Evolutionary conservation across 108 stramenopile genomes (phyloP).

Genomic region (Fragilariopsis cylindrus): DNA sequence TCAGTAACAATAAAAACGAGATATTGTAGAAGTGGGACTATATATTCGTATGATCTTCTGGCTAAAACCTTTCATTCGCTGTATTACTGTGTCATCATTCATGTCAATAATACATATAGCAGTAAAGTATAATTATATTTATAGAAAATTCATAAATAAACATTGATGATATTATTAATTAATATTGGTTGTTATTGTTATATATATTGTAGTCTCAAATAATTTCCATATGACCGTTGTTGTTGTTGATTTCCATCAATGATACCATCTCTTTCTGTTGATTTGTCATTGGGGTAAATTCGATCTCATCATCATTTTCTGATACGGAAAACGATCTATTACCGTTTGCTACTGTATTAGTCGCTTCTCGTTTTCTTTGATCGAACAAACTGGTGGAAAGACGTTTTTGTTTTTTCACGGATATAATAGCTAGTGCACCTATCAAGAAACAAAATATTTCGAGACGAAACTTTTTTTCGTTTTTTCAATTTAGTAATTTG

Average conservation of each 20-base stretch:
- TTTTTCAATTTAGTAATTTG: not conserved
- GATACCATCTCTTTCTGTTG: constrained; percentile 16
- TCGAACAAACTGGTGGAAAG: constrained; percentile 30
- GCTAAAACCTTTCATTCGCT: no score
- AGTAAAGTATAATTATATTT: no score
- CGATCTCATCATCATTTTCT: constrained; percentile 22
- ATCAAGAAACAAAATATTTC: constrained; percentile 29
- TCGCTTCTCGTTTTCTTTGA: constrained; percentile 20
- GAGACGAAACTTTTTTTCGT: constrained; percentile 16
- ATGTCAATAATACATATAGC: no score
- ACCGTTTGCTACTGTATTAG: not conserved
- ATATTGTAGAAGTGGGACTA: no score
- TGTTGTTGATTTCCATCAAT: constrained; percentile 19
- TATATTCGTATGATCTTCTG: no score
- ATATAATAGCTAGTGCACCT: constrained; percentile 25
- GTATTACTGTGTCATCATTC: no score
- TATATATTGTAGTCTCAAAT: not conserved
- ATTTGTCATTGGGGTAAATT: constrained; percentile 20
- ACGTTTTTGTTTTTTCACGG: constrained; percentile 23
- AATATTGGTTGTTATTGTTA: no score
- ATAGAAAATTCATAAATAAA: no score
- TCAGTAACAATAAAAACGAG: no score
- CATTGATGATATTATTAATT: no score
- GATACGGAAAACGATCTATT: not conserved
- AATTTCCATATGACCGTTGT: constrained; percentile 16